Conservation (phyloP, 2,329 filamentous ascomycete genomes). For the Orbilia quercus region DNA sequence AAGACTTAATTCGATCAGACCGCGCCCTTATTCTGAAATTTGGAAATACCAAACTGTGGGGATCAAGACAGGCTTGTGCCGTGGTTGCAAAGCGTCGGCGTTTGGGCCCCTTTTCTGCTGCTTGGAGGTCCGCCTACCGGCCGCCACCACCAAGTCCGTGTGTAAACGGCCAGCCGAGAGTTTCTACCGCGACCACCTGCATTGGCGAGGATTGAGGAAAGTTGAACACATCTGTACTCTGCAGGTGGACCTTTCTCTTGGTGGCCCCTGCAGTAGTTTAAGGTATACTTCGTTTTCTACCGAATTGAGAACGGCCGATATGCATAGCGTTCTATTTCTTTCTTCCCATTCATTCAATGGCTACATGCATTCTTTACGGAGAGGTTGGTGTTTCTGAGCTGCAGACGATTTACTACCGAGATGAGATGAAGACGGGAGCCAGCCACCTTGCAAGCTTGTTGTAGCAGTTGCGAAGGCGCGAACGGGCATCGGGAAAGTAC, state of each 20-base stretch:
- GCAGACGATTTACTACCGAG: too few species aligned
- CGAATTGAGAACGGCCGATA: not conserved
- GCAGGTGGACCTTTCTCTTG: not conserved
- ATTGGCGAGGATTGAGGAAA: constrained; percentile 26
- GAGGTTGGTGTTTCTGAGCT: too few species aligned
- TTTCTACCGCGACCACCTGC: constrained; percentile 30
- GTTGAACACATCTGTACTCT: constrained; percentile 17
- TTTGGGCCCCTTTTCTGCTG: constrained; percentile 41
- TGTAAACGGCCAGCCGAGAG: constrained; percentile 26
- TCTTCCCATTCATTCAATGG: too few species aligned
- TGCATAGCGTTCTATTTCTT: not conserved
- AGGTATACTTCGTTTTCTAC: not conserved
- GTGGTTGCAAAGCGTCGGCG: constrained; percentile 12
- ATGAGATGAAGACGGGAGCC: not conserved
- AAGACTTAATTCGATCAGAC: too few species aligned
- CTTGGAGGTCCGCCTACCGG: too few species aligned
- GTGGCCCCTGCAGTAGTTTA: not conserved
- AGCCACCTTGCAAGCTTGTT: too few species aligned
- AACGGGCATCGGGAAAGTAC: constrained; percentile 2
- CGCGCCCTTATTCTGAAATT: constrained; percentile 22
- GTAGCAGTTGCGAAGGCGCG: constrained; percentile 1
- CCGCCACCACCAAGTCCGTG: constrained; percentile 36
- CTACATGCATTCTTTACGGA: too few species aligned
- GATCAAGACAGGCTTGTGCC: constrained; percentile 12
- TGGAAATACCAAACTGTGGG: too few species aligned